phyloP scores from a whole-genome alignment of 305 asterid species.

The Fraxinus platypoda region DNA sequence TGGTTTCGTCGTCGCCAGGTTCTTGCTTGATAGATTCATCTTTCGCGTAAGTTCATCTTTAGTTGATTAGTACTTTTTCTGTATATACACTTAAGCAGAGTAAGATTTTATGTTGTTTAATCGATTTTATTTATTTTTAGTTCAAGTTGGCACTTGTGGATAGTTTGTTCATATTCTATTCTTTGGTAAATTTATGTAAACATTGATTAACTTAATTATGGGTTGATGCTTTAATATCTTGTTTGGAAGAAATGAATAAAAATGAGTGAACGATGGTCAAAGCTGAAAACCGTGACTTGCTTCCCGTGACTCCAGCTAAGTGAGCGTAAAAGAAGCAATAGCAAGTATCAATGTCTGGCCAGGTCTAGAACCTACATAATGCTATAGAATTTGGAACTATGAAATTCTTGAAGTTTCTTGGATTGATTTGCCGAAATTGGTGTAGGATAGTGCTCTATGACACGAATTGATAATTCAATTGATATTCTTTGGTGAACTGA shows the following conservation, averaged over 20 bases:
- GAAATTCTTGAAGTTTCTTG: not conserved
- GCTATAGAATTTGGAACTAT: not conserved
- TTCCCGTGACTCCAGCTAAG: not conserved
- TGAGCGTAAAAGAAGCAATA: not conserved
- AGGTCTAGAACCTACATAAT: not conserved
- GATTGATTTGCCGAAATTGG: not conserved
- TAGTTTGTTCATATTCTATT: not conserved
- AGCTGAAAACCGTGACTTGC: not conserved
- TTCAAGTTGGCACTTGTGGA: constrained; percentile 7
- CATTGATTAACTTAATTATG: not conserved
- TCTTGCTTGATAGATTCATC: constrained; percentile 39
- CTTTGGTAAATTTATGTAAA: not conserved
- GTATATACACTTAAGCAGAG: not conserved
- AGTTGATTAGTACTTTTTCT: not conserved
- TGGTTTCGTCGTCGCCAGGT: constrained; percentile 45
- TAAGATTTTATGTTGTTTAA: not conserved
- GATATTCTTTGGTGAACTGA: not conserved
- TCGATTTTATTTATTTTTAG: not conserved
- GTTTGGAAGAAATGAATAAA: not conserved
- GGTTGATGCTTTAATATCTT: not conserved
- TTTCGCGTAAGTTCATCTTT: constrained; percentile 48
- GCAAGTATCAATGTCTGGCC: not conserved
- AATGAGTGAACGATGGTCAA: not conserved
- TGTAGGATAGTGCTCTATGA: not conserved
- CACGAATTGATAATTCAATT: not conserved